These are phyloP conservation scores for Metarhizium humberi DNA, from an alignment of 2,329 filamentous ascomycete species.

Conservation along the genomic window DNA sequence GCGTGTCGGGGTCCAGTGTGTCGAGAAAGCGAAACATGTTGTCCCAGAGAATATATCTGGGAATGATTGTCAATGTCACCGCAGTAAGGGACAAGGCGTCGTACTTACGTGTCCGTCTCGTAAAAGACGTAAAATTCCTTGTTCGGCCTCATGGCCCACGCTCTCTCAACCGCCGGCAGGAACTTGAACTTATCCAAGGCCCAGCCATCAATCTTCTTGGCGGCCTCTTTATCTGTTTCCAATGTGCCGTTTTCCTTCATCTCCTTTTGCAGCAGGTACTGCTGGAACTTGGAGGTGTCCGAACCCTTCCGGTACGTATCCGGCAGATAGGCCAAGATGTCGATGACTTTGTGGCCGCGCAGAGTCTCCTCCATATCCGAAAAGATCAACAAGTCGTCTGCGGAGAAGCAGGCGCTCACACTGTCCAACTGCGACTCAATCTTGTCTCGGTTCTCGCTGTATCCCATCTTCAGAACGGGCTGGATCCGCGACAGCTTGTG, in stretches of 20 bases:
- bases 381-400: constrained; percentile 33
- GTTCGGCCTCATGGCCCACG: constrained; percentile 28
- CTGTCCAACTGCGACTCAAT: constrained; percentile 37
- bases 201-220: constrained; percentile 34
- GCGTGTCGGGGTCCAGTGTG: constrained; percentile 14
- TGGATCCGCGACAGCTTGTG: constrained; percentile 20
- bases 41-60: constrained; percentile 11
- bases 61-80: neutral
- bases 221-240: constrained; percentile 15
- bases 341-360: constrained; percentile 30
- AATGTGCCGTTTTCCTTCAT: constrained; percentile 24
- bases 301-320: constrained; percentile 22
- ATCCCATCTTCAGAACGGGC: constrained; percentile 23
- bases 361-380: constrained; percentile 40
- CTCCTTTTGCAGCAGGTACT: constrained; percentile 30
- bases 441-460: constrained; percentile 12
- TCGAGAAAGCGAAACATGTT: constrained; percentile 9
- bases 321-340: constrained; percentile 24
- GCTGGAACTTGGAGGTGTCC: constrained; percentile 26
- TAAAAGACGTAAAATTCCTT: constrained; percentile 40
- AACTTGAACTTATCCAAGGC: constrained; percentile 40
- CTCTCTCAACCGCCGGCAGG: constrained; percentile 35
- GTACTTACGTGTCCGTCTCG: constrained; percentile 37
- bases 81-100: neutral
- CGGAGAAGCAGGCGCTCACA: constrained; percentile 39